Evolutionary conservation across 202 grass and related monocot species (phyloP), one percentile per base, ranked within the genome.

Genomic region (Cymbopogon flexuosus): DNA sequence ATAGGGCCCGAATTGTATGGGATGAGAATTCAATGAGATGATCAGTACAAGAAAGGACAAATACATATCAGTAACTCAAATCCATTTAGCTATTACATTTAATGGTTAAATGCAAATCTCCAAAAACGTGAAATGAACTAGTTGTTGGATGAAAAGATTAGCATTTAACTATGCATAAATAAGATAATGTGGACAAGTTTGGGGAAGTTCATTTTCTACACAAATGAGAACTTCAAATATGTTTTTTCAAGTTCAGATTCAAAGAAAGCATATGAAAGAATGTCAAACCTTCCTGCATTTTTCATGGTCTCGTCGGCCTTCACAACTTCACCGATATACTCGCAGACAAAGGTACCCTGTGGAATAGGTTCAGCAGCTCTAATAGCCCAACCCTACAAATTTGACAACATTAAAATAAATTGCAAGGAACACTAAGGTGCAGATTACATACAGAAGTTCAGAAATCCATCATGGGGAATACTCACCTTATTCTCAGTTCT

Each of bases 351-450:
- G 64, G 89, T 93, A 64, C 96, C 96, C 54, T 80, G 79, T 41
- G 89, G 70, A 87, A 99, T 93, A 59, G 82, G 80, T 86, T 96
- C 93, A 73, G 77, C 75, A 78, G 96, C 85, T 86, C 93, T 88
- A 82, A 99, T 86, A 85, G 87, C 96, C 96, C 96, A 99, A 82
- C 92, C 96, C 96, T 99, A 83, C 63, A 96, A 42, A 87, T 72
- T 79, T 42, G 18, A 79, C 47, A 79, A 18, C 10, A 78, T 87
- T 79, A 76, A 40, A 78, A 34, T 41, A 82, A 83, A 49, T 57
- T 85, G 62, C 60, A 63, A 70, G 11, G 46, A 24, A 35, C 4
- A 24, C 60, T 80, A 40, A 73, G 22, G 67, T 40, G 6, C 23
- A 68, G 31, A n/a, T 22, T 60, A 8, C 4, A 10, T 67, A 43